Evolutionary conservation across 2,329 filamentous ascomycete species (phyloP).

Genomic region (Chlorencoelia australis): DNA sequence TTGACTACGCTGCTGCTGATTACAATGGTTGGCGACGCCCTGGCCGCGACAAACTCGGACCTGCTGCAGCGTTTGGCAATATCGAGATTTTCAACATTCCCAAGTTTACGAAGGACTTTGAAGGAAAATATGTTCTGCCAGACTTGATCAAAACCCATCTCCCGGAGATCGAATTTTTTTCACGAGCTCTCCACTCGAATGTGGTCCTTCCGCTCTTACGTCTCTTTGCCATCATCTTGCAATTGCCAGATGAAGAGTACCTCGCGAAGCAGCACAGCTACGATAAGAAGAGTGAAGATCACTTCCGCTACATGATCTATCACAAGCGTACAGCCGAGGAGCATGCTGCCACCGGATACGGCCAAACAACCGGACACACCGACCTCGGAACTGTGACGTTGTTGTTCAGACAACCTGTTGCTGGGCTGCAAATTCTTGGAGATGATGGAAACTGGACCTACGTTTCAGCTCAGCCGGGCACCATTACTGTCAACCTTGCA

Average conservation of each 20-base stretch:
- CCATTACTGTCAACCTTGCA: constrained; percentile 41
- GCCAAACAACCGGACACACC: constrained; percentile 42
- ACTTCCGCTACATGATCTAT: constrained; percentile 55
- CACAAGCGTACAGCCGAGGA: constrained; percentile 38
- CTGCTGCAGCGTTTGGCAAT: constrained; percentile 34
- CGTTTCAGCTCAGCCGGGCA: constrained; percentile 38
- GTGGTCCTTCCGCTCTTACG: constrained; percentile 47
- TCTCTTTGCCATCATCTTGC: constrained; percentile 50
- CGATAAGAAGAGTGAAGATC: constrained; percentile 46
- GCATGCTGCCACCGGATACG: constrained; percentile 33
- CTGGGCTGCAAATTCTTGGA: constrained; percentile 45
- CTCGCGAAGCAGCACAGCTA: constrained; percentile 47
- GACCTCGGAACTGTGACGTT: constrained; percentile 47
- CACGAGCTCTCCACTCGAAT: constrained; percentile 37
- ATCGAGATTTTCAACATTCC: constrained; percentile 51
- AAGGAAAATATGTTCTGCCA: constrained; percentile 34
- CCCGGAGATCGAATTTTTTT: constrained; percentile 45
- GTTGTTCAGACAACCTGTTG: constrained; percentile 48
- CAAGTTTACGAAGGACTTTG: constrained; percentile 41
- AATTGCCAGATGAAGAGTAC: constrained; percentile 48
- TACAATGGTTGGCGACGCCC: constrained; percentile 47
- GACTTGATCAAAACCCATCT: constrained; percentile 38
- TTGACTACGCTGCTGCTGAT: constrained; percentile 39
- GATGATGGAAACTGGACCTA: constrained; percentile 39
- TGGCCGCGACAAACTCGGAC: constrained; percentile 23